These are phyloP conservation scores for Boletellus sp. DNA, from an alignment of 1,284 basidiomycete species.

Conservation along the genomic window DNA sequence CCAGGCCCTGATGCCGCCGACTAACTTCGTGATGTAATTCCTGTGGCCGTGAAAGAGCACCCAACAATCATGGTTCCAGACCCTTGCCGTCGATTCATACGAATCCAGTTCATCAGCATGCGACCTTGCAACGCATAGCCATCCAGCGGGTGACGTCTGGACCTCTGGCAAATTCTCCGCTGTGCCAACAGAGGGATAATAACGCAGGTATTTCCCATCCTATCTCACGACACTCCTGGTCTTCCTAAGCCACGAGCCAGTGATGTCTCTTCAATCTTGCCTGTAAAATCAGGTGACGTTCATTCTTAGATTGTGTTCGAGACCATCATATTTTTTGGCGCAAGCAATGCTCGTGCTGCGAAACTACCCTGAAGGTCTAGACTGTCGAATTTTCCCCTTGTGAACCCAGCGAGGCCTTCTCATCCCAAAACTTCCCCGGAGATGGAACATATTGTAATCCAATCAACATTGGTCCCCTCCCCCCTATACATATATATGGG, in stretches of 20 bases:
- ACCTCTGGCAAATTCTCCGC: neutral
- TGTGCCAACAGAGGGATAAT: too few relatives aligned
- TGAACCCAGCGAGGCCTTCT: neutral
- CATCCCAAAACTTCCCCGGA: neutral
- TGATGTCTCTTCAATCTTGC: too few relatives aligned
- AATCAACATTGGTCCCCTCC: too few relatives aligned
- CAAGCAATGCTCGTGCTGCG: neutral
- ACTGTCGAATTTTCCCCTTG: neutral
- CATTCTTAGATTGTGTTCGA: constrained; percentile 7
- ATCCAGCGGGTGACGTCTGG: constrained; percentile 6
- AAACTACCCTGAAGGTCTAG: constrained; percentile 11
- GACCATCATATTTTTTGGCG: neutral
- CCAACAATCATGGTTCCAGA: constrained; percentile 12
- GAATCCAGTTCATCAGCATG: neutral
- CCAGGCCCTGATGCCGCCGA: constrained; percentile 4
- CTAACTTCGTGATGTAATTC: neutral
- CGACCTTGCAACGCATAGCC: neutral
- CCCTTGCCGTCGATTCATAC: neutral
- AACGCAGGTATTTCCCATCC: too few relatives aligned
- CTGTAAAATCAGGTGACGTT: neutral
- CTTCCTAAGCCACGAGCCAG: too few relatives aligned
- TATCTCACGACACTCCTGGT: too few relatives aligned
- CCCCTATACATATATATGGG: constrained; percentile 14
- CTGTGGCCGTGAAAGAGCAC: constrained; percentile 1
- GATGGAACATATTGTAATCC: neutral